phyloP scores from a whole-genome alignment of 1,284 basidiomycete genomes.

The Ceratobasidium sp. region DNA sequence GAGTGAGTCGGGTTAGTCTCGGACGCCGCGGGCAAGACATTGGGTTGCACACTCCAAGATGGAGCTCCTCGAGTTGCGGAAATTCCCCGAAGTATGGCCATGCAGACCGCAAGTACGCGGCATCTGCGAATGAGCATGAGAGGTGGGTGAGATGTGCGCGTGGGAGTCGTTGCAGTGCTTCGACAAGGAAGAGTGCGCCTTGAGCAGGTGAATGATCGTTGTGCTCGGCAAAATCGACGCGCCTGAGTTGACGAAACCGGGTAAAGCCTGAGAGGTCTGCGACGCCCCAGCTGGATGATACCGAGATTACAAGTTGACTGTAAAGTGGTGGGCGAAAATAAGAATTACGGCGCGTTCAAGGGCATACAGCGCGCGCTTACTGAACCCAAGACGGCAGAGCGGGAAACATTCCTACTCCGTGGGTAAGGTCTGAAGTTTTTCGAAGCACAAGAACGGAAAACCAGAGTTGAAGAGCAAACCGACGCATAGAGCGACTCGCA shows the following conservation, averaged over 20 bases:
- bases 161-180: slow-evolving; percentile 37
- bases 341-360: not conserved
- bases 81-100: slow-evolving; percentile 39
- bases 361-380: slow-evolving; percentile 29
- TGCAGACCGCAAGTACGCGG: slow-evolving; percentile 23
- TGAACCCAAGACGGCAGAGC: slow-evolving; percentile 22
- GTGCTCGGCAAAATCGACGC: slow-evolving; percentile 22
- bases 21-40: slow-evolving; percentile 30
- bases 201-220: slow-evolving; percentile 27
- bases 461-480: slow-evolving; percentile 19
- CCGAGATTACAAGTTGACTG: slow-evolving; percentile 17
- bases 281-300: slow-evolving; percentile 28
- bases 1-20: slow-evolving; percentile 35
- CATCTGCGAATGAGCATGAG: slow-evolving; percentile 33
- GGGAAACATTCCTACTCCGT: slow-evolving; percentile 28
- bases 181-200: slow-evolving; percentile 24
- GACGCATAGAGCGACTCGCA: slow-evolving; percentile 19
- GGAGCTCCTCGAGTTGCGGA: slow-evolving; percentile 38
- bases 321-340: slow-evolving; percentile 13
- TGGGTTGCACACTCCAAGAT: slow-evolving; percentile 34
- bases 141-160: slow-evolving; percentile 25
- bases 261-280: slow-evolving; percentile 28
- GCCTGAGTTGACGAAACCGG: slow-evolving; percentile 14
- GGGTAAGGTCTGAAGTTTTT: slow-evolving; percentile 31
- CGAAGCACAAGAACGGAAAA: slow-evolving; percentile 25